These are phyloP conservation scores for Erigeron canadensis DNA, from an alignment of 129 eudicot species.

Conservation along the genomic window DNA sequence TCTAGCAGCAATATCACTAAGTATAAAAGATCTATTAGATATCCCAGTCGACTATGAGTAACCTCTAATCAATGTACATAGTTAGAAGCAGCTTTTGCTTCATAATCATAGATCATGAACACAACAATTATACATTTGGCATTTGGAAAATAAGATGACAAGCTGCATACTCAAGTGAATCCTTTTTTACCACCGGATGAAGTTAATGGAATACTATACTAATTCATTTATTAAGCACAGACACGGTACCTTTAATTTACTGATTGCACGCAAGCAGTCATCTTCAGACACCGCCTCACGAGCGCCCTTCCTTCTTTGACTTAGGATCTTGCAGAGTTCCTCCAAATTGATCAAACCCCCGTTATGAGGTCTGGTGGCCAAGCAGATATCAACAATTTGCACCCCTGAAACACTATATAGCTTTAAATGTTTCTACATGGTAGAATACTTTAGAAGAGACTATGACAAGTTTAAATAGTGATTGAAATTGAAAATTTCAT, in stretches of 20 bases:
- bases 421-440: background rate
- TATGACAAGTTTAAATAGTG: too few relatives aligned
- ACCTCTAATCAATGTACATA: too few relatives aligned
- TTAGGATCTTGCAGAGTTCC: conserved; percentile 69
- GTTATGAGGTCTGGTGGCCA: conserved; percentile 90
- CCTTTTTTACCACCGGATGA: too few relatives aligned
- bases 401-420: conserved; percentile 51
- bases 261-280: conserved; percentile 94
- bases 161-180: too few relatives aligned
- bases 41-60: background rate
- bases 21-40: background rate
- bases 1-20: too few relatives aligned
- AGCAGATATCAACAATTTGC: conserved; percentile 91
- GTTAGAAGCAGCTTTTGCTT: too few relatives aligned
- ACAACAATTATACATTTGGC: too few relatives aligned
- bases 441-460: background rate
- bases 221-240: background rate
- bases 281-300: conserved; percentile 90
- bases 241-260: conserved; percentile 79
- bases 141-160: too few relatives aligned
- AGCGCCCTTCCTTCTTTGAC: conserved; percentile 86
- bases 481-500: too few relatives aligned
- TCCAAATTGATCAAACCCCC: conserved; percentile 94
- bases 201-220: background rate
- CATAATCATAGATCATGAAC: too few relatives aligned